Evolutionary conservation across 2,329 filamentous ascomycete genomes (phyloP).

Genomic region (Trichoderma brevicompactum): DNA sequence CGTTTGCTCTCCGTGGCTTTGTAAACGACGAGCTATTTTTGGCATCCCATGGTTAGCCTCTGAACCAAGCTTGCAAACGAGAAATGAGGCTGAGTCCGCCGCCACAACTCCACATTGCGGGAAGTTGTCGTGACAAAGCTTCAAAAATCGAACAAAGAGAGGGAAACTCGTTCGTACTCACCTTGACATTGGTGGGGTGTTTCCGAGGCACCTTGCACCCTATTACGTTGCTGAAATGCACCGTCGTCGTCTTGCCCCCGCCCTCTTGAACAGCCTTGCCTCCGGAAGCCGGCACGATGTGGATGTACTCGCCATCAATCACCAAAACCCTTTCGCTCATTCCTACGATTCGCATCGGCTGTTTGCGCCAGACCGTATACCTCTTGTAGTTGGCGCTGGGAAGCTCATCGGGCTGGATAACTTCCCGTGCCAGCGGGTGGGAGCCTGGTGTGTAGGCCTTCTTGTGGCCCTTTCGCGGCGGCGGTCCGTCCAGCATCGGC

Average conservation of each 20-base stretch:
- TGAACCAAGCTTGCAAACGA: neutral
- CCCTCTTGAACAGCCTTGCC: conserved; percentile 68
- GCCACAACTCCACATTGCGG: neutral
- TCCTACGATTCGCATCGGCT: conserved; percentile 78
- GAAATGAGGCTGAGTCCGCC: conserved; percentile 18
- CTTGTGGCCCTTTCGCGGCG: conserved; percentile 56
- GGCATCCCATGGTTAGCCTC: conserved; percentile 12
- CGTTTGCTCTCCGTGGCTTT: conserved; percentile 76
- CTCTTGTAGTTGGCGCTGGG: conserved; percentile 68
- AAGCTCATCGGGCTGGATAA: conserved; percentile 62
- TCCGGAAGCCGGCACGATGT: conserved; percentile 74
- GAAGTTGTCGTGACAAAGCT: neutral
- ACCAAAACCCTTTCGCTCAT: conserved; percentile 76
- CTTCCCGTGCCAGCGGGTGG: conserved; percentile 70
- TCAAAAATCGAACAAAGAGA: neutral
- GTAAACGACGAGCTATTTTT: conserved; percentile 67
- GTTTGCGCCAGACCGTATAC: conserved; percentile 80
- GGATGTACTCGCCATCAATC: conserved; percentile 84
- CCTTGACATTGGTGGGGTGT: conserved; percentile 80
- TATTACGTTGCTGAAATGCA: conserved; percentile 81
- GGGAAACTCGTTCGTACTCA: conserved; percentile 44
- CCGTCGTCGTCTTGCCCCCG: conserved; percentile 74
- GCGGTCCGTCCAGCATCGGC: conserved; percentile 52
- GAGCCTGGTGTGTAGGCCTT: conserved; percentile 57
- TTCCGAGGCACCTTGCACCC: conserved; percentile 81